phyloP scores from a whole-genome alignment of 1,284 basidiomycete species.

The Sanghuangporus baumii region DNA sequence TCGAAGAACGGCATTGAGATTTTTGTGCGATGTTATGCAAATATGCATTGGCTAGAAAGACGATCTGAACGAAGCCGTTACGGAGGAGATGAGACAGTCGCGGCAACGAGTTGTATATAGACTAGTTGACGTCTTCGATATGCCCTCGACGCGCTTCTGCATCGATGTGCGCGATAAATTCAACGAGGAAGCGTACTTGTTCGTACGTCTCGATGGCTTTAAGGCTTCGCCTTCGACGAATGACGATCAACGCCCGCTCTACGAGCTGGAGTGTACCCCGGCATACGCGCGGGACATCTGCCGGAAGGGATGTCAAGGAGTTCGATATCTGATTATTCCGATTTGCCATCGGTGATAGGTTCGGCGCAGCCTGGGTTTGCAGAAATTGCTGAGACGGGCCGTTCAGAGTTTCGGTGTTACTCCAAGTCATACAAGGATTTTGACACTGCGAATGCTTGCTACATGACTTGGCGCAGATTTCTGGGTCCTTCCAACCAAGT shows the following conservation, averaged over 20 bases:
- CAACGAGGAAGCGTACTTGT: conserved; percentile 81
- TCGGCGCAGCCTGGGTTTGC: not conserved
- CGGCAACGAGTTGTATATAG: not conserved
- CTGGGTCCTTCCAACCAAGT: conserved; percentile 56
- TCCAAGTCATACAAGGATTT: not conserved
- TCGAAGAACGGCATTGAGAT: not conserved
- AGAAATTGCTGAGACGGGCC: not conserved
- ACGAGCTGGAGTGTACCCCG: conserved; percentile 54
- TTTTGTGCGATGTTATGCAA: not conserved
- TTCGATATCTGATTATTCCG: not conserved
- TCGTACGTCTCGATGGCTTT: conserved; percentile 91
- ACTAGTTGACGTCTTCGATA: not conserved
- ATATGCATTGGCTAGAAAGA: too few relatives aligned
- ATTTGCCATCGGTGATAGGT: not conserved
- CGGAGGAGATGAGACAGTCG: not conserved
- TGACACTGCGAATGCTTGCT: not conserved
- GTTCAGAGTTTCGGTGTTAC: not conserved
- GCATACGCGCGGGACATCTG: conserved; percentile 19
- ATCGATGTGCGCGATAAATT: conserved; percentile 70
- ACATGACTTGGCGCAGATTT: conserved; percentile 17
- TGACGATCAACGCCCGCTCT: conserved; percentile 67
- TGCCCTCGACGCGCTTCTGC: not conserved
- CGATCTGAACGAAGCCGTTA: not conserved
- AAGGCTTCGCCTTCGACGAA: conserved; percentile 69
- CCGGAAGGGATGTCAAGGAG: not conserved